Base-by-base conservation (phyloP, 805 yeast genomes). In the Yarrowia deformans region DNA sequence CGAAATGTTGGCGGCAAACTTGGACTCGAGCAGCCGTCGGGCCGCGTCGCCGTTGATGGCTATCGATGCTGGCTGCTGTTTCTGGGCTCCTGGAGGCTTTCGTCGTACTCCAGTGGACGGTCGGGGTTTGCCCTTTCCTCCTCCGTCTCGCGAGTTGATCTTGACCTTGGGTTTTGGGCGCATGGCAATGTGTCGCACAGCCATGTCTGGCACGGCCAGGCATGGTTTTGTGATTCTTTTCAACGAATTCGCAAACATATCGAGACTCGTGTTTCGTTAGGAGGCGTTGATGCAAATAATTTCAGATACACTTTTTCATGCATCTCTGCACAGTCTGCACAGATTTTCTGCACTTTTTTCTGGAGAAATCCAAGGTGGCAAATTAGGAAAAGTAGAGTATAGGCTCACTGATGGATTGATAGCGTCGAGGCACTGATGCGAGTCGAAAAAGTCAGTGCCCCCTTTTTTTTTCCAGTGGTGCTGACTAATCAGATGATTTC, bases 1-100 rank as follows among this genome's bases (percentile, higher is more conserved):
- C 0, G 82, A 80, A 56, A 91, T 85, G 73, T 88, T 88, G 37
- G 55, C 56, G 37, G 68, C 68, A 63, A 63, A 63, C 8, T 63
- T 63, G 10, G 68, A 63, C 48, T 63, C 56, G 16, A 63, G 48
- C 16, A 63, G 48, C 39, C 68, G 68, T 23, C 48, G 37, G 0
- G 68, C 55, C 9, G 45, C 56, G 37, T 63, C 68, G 0, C 56
- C 37, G 56, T 63, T 63, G 32, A 63, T 63, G 4, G 68, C 56
- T 63, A 63, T 49, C 48, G 68, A 63, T 7, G 68, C 56, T 8
- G 68, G 68, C 56, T 63, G 56, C 68, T 48, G 66, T n/a, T 60
- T 60, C 66, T 60, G 66, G 4, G 66, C 18, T 45, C 66, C 68
- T 37, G 56, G 55, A 8, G 68, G 68, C 19, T 23, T 63, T 63